Conservation (phyloP, 2,329 filamentous ascomycete species). For the Xylariaceae sp. region DNA sequence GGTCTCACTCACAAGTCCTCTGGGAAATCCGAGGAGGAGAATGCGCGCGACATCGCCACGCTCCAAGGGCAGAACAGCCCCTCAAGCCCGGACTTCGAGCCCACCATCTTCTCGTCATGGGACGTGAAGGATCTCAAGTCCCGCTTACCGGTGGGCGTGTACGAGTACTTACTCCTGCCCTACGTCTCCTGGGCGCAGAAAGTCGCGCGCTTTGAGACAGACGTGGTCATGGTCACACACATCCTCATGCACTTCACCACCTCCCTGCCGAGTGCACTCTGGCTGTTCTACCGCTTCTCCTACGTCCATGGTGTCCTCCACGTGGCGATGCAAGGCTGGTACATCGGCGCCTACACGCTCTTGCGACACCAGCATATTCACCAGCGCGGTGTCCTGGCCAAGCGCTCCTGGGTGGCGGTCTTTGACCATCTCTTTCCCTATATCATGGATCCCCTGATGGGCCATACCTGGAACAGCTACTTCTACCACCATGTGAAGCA, state of each 20-base stretch:
- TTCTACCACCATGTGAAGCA: conserved; percentile 84
- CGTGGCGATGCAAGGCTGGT: conserved; percentile 59
- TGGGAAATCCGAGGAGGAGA: conserved; percentile 15
- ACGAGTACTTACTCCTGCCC: conserved; percentile 23
- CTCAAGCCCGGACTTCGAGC: conserved; percentile 38
- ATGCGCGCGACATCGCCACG: conserved; percentile 32
- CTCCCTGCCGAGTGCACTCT: conserved; percentile 62
- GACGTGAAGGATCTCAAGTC: conserved; percentile 36
- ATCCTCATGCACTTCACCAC: conserved; percentile 66
- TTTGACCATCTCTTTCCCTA: conserved; percentile 68
- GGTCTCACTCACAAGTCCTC: conserved; percentile 11
- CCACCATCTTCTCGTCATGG: conserved; percentile 40
- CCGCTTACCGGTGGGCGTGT: conserved; percentile 30
- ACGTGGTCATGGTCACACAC: conserved; percentile 75
- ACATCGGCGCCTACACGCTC: conserved; percentile 68
- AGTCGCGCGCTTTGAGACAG: conserved; percentile 34
- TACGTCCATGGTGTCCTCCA: conserved; percentile 65
- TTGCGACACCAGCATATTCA: conserved; percentile 86
- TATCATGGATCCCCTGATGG: conserved; percentile 68
- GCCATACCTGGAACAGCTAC: conserved; percentile 81
- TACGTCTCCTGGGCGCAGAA: conserved; percentile 28
- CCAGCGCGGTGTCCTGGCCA: conserved; percentile 61
- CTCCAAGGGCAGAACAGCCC: conserved; percentile 42
- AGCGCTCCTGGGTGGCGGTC: conserved; percentile 37
- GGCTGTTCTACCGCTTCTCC: conserved; percentile 59